Evolutionary conservation across 345 rosid genomes (phyloP), one percentile per base, ranked within the genome.

Genomic region (Ceriops tagal): DNA sequence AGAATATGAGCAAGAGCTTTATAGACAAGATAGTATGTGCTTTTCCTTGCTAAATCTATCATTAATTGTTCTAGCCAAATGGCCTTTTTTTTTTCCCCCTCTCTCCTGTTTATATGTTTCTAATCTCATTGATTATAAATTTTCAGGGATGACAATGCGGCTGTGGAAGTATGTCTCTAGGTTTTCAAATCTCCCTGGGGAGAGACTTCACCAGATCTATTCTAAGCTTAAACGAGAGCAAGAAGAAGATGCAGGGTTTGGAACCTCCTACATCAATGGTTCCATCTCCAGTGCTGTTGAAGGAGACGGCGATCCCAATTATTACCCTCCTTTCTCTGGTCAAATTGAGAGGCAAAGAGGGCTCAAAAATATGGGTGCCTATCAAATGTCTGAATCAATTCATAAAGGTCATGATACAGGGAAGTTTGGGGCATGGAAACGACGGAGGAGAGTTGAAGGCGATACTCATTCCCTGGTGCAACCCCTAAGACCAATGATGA

Each of bases 101-200:
- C 28, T 49, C 11, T 19, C 46, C 32, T 58, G 27, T 6, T 8
- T 1, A 30, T 61, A 19, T 35, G 8, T 60, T 13, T 52, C 30
- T 35, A 2, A 13, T 11, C 13, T 27, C 13, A 67, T 49, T 53
- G 30, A 19, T 53, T 24, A 55, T 30, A 55, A 53, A 19, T 55
- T 80, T 83, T 71, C 89, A 96, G 99, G 96, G 80, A 90, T 92
- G 96, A 83, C 83, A 0, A 83, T 73, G 77, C 82, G 98, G 70
- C 71, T 96, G 72, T 96, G 99, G 99, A 92, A 96, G 46, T 96
- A 92, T 60, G 98, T 96, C 24, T 96, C 99, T 24, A 89, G 90
- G 4, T 96, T 85, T 79, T 96, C 99, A 58, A 96, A 96, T 79
- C 77, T 92, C 59, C 85, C 98, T 9, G 99, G 99, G 66, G 97